Evolutionary conservation across 768 basidiomycete species (phyloP), one percentile per base, ranked within the genome.

Genomic region (Mycena epipterygia): DNA sequence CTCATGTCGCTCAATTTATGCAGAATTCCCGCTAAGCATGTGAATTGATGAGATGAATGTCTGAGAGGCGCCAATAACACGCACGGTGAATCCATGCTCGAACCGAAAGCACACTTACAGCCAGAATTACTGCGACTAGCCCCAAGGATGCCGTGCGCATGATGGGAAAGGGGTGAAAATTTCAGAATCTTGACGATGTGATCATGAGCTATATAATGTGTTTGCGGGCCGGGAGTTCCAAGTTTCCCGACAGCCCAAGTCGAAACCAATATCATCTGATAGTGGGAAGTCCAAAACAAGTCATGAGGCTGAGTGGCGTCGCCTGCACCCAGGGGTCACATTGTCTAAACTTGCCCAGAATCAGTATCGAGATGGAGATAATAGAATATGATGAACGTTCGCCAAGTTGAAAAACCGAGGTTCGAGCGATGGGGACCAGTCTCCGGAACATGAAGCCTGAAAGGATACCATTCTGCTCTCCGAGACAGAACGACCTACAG

Each of bases 171-270:
- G 57, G 39, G 42, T 37, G 35, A 37, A 37, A 37, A 37, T 7
- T 44, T 44, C 42, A 44, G 42, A 44, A 44, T 44, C 42, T 44
- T 44, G 42, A 44, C 21, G 42, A 44, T 44, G 42, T 11, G n/a
- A n/a, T 55, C 30, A 35, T 56, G 58, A 60, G 58, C 58, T 60
- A 60, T 60, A 60, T 60, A 60, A 32, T 46, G 58, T 60, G 58
- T 32, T 60, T 60, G 58, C 58, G 58, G 58, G 30, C 58, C 58
- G 58, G 58, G 58, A 60, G 58, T 42, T 25, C 39, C 56, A 58
- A 56, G 33, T 56, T 56, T 58, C 23, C 56, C 56, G 37, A 44
- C n/a, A 35, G 33, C 23, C 21, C 35, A 39, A 56, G 5, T 41
- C 56, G 25, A 57, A 57, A 55, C 35, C 53, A 55, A 55, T 55